phyloP scores from a whole-genome alignment of 164 flowering plant species.

The Magnolia officinalis region DNA sequence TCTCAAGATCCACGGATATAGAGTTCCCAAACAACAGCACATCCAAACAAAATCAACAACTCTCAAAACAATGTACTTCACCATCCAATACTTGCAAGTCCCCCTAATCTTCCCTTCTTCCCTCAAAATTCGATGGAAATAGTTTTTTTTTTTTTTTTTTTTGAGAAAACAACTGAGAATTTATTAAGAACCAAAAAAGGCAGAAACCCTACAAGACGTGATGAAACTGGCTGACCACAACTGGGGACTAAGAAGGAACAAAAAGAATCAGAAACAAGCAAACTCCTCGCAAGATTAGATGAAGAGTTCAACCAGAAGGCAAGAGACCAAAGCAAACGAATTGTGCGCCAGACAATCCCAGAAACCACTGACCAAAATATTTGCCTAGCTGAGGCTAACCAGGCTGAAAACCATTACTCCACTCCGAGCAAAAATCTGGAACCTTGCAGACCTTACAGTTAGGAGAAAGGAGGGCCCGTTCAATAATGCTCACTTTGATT shows the following conservation, averaged over 20 bases:
- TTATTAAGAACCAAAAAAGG: background rate
- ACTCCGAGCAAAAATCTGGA: background rate
- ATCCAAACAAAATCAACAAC: background rate
- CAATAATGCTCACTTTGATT: background rate
- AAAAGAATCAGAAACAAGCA: background rate
- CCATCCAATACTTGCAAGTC: background rate
- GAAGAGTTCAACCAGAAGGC: background rate
- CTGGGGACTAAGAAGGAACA: background rate
- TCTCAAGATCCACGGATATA: background rate
- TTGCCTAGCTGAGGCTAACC: background rate
- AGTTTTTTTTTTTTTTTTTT: no score
- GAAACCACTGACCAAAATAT: background rate
- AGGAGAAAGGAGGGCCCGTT: background rate
- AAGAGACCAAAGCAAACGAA: background rate
- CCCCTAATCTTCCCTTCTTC: background rate
- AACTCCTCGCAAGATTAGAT: background rate
- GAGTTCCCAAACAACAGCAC: background rate
- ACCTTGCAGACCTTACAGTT: background rate
- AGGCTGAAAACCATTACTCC: background rate
- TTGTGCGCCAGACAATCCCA: background rate
- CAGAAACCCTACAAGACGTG: background rate
- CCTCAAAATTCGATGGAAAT: background rate
- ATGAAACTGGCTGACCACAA: background rate
- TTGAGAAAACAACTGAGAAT: background rate
- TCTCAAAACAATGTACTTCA: background rate